Evolutionary conservation across 306 rosid species (phyloP), one percentile per base, ranked within the genome.

Genomic region (cucumber (Cucumis sativus)): DNA sequence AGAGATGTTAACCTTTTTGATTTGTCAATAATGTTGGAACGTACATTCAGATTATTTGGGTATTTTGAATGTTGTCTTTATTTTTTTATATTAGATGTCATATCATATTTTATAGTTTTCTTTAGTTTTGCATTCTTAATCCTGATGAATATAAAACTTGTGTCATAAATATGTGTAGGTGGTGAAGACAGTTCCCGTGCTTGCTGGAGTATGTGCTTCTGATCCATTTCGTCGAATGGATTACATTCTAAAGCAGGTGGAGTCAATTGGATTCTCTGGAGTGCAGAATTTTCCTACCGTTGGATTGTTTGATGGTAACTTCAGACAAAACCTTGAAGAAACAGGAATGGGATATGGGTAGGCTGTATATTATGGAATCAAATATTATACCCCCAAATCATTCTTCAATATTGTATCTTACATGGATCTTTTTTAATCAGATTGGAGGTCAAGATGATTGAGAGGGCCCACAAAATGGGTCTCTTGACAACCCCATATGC

Each of bases 211-310:
- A 37, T 94, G 98, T 78, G 97, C 77, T 76, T 90, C 98, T 6
- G 98, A 94, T 88, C 96, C 98, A 84, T 92, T 92, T 83, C 91
- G 98, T 66, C 88, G 64, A 76, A 94, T 91, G 98, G 97, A 88
- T 76, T 75, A 77, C 94, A 91, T 94, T 80, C 89, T 91, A 41
- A 94, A 85, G 88, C 93, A 90, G 89, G 87, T 94, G 82, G 97
- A 91, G 82, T 86, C 97, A 64, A 85, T 90, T 56, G 98, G 98
- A 77, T 91, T 94, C 79, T 81, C 85, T 41, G 98, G 97, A 79
- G 98, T 93, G 76, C 98, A 93, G 84, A 91, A 90, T 80, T 94
- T 94, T 87, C 98, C 98, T n/a, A 91, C 98, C 10, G 98, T 91
- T 72, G 97, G 98, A 80, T 84, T 91, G 65, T 89, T 85, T 76